Conservation (phyloP, 257 asterid genomes). For the Nicotiana knightiana region DNA sequence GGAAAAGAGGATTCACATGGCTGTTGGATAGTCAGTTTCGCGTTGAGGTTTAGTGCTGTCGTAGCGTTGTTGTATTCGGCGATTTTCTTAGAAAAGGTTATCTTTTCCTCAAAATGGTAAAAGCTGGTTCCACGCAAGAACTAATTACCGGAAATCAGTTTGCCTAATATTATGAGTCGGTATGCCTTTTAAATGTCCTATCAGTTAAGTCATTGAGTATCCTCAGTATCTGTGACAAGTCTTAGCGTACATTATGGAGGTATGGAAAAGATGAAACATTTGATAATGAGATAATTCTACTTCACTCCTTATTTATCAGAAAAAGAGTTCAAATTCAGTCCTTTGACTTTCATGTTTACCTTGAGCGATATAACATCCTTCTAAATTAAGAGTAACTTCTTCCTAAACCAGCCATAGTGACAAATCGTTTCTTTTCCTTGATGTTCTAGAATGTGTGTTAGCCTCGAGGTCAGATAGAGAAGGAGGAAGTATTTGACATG, state of each 20-base stretch:
- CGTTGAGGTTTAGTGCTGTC: background rate
- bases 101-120: background rate
- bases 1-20: background rate
- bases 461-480: background rate
- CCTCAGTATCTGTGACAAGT: no score
- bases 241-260: background rate
- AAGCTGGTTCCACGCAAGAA: background rate
- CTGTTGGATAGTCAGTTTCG: background rate
- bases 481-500: background rate
- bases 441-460: background rate
- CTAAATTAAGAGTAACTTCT: background rate
- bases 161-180: background rate
- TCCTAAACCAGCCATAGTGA: background rate
- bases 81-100: background rate
- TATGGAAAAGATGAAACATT: background rate
- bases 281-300: background rate
- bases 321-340: background rate
- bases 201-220: background rate
- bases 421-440: background rate
- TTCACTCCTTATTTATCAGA: background rate
- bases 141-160: background rate
- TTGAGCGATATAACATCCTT: background rate
- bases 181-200: background rate
- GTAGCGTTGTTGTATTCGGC: background rate
- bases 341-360: background rate